These are phyloP conservation scores for Aspergillus incahuasiensis DNA, from an alignment of 495 filamentous ascomycete genomes.

Conservation along the genomic window DNA sequence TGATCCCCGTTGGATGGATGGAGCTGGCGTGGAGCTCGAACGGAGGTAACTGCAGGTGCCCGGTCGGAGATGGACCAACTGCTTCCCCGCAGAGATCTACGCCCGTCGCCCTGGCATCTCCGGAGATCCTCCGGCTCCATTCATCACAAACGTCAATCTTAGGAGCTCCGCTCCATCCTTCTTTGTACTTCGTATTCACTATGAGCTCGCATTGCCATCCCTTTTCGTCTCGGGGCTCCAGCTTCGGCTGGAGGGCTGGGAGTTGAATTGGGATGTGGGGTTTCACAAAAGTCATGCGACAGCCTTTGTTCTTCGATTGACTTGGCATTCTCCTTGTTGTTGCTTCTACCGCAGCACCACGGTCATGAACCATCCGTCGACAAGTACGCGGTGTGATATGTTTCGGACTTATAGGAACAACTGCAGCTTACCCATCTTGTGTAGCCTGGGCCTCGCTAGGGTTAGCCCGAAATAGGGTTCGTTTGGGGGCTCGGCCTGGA, in stretches of 20 bases:
- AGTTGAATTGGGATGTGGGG: neutral
- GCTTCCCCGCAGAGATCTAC: neutral
- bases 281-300: neutral
- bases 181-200: no score
- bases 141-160: neutral
- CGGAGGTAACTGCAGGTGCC: constrained; percentile 7
- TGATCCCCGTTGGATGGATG: neutral
- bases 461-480: neutral
- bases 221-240: neutral
- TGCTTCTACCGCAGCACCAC: neutral
- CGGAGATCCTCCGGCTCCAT: neutral
- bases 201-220: neutral
- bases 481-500: neutral
- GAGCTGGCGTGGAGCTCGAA: constrained; percentile 2
- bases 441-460: neutral
- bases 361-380: no score
- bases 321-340: neutral
- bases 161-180: neutral
- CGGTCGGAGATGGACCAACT: constrained; percentile 1
- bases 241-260: neutral
- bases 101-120: neutral
- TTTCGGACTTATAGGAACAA: neutral
- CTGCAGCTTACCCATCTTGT: no score
- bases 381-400: neutral
- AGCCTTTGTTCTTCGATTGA: neutral